A percentile compares a stretch with the other conserved stretches of the same genome.
phyloP scores from a whole-genome alignment of 345 rosid genomes.

The Streptanthus diversifolius region DNA sequence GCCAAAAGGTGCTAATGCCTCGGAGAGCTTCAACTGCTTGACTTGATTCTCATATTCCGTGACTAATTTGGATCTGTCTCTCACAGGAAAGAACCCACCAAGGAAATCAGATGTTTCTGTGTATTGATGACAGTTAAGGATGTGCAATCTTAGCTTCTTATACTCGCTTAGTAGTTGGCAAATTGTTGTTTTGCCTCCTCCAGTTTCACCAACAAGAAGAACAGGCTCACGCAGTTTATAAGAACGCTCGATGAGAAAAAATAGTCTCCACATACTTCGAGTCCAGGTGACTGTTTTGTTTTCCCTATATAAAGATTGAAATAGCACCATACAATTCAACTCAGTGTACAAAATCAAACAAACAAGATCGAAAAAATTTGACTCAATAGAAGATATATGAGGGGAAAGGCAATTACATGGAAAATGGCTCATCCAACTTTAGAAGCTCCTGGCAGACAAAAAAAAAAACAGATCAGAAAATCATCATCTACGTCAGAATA shows the following conservation, averaged over 20 bases:
- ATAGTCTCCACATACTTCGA: conserved; percentile 78
- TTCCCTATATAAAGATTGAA: conserved; percentile 16
- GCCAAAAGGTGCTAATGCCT: conserved; percentile 40
- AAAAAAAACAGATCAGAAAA: not conserved
- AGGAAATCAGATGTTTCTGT: conserved; percentile 93
- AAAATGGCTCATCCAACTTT: conserved; percentile 33
- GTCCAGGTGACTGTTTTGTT: conserved; percentile 62
- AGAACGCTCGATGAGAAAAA: conserved; percentile 70
- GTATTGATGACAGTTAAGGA: conserved; percentile 93
- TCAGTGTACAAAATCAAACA: conserved; percentile 1
- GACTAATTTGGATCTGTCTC: conserved; percentile 74
- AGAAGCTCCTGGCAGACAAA: conserved; percentile 43
- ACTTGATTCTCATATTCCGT: conserved; percentile 50
- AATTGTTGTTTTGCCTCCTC: conserved; percentile 95
- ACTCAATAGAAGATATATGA: conserved; percentile 10
- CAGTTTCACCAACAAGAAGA: conserved; percentile 98
- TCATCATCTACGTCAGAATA: not conserved
- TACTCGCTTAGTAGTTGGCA: conserved; percentile 64
- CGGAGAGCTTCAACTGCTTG: conserved; percentile 54
- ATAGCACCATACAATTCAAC: conserved; percentile 9
- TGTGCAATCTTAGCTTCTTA: conserved; percentile 53
- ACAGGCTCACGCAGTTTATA: conserved; percentile 85
- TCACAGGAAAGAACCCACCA: conserved; percentile 91
- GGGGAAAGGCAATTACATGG: conserved; percentile 39
- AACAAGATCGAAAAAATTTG: not conserved